Evolutionary conservation across 164 flowering plant genomes (phyloP), one percentile per base, ranked within the genome.

Genomic region (Annona squamosa): DNA sequence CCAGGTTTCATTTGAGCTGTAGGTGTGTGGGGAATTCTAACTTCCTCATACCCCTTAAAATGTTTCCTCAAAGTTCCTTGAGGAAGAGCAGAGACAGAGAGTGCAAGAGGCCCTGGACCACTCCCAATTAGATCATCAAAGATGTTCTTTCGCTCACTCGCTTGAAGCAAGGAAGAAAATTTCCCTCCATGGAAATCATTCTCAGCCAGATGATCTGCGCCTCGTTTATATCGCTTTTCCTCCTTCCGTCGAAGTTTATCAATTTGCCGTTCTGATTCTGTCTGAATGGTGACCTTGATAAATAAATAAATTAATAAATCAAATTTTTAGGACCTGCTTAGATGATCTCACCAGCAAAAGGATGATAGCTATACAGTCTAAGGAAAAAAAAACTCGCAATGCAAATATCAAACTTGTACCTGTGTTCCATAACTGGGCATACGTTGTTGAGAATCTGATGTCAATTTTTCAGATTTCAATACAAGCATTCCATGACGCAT

Each of bases 341-440:
- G 46, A 57, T 62, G 43, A 57, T 59, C 44, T 59, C 67, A 19
- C 66, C 56, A 70, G 42, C 48, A 16, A 61, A 59, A 47, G 62
- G 13, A n/a, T n/a, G 42, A 62, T 70, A 65, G 6, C 66, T 3
- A 63, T 26, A 63, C 5, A 3, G 44, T 17, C 63, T 48, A 61
- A 69, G 19, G 4, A 18, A 41, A 17, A 66, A 37, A 17, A 64
- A 64, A 41, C 67, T 26, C 67, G 26, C 9, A 10, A 64, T 64
- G 47, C 47, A 48, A 2, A 12, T 16, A 68, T 70, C 59, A 46
- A 1, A 37, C 37, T 3, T 19, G 56, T 13, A 96, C 99, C 97
- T 96, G 98, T 46, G 95, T 93, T 16, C 97, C 99, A 86, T 96
- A 96, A 78, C 95, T 96, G 73, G 99, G 99, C 94, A 91, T 88